Evolutionary conservation across 2,329 filamentous ascomycete species (phyloP), one percentile per base, ranked within the genome.

Genomic region (Penicillium paneum): DNA sequence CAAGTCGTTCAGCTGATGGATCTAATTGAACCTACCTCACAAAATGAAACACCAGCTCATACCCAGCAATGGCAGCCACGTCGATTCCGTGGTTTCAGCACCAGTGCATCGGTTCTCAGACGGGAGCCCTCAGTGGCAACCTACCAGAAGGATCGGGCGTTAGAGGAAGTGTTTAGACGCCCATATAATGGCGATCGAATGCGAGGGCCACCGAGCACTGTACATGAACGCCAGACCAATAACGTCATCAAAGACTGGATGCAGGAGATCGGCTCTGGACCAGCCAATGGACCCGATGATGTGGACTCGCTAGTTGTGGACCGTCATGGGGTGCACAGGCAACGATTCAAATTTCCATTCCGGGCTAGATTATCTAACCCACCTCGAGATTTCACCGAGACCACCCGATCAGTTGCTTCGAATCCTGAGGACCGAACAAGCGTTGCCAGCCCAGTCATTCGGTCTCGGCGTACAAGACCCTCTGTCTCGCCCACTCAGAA

Each of bases 181-280:
- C 84, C 85, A 0, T 90, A 89, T 28, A 71, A 69, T 42, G 86
- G 87, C 56, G 78, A 83, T 46, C 81, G 81, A 8, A 79, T 84
- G 2, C 74, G 86, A 49, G 80, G 82, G 17, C 85, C 81, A 1
- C 81, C 83, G 44, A 60, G 57, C 38, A 79, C 81, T 45, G 80
- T 82, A 47, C 79, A 83, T 28, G 86, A 90, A 61, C 82, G 86
- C 57, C 83, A 91, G 69, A 90, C 88, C 1, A 88, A 88, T 60
- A 91, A 87, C 55, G 89, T 90, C 0, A 91, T 97, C 48, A 86
- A 88, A 28, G 87, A 89, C 62, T 97, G 92, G 92, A 96, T 97
- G 89, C 89, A 91, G 56, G 76, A 74, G 19, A 81, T 85, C 65
- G 82, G 80, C 19, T 79, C 70, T 31, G 80, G 81, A 38, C 80